Conservation (phyloP, 192 early-diverging fungal species). For the Helicostylum pulchrum region DNA sequence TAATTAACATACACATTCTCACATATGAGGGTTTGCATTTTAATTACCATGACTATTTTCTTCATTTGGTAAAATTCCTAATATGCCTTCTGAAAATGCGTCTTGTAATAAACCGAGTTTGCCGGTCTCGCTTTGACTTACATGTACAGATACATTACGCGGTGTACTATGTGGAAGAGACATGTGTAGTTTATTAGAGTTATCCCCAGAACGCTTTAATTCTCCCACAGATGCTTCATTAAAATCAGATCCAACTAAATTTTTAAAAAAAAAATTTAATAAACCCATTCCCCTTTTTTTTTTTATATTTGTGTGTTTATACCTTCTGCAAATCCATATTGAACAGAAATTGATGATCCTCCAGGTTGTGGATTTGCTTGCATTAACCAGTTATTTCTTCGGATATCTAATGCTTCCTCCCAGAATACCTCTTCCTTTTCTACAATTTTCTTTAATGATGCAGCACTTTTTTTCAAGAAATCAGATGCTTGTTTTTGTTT, state of each 20-base stretch:
- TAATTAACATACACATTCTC: neutral
- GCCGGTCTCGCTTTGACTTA: constrained; percentile 12
- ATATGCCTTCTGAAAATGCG: constrained; percentile 13
- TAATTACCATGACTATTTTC: constrained; percentile 6
- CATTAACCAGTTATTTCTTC: constrained; percentile 34
- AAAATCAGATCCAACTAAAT: constrained; percentile 36
- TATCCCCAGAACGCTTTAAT: constrained; percentile 18
- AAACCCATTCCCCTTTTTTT: neutral
- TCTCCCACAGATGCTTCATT: constrained; percentile 31
- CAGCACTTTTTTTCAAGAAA: constrained; percentile 27
- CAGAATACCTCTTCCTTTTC: constrained; percentile 37
- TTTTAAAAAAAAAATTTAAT: neutral
- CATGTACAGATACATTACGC: constrained; percentile 10
- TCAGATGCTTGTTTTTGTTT: constrained; percentile 36
- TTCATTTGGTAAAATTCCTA: constrained; percentile 1
- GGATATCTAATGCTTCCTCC: constrained; percentile 35
- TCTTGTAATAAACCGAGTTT: constrained; percentile 1
- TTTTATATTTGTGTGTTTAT: constrained; percentile 6
- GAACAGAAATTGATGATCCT: constrained; percentile 26
- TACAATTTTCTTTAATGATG: constrained; percentile 17
- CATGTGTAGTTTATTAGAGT: constrained; percentile 10
- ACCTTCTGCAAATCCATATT: constrained; percentile 40
- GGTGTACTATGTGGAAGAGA: constrained; percentile 27
- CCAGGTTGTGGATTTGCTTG: constrained; percentile 20
- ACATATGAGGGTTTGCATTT: no score